These are phyloP conservation scores for Suhomyces faveliae DNA, from an alignment of 805 yeast species.

Conservation along the genomic window DNA sequence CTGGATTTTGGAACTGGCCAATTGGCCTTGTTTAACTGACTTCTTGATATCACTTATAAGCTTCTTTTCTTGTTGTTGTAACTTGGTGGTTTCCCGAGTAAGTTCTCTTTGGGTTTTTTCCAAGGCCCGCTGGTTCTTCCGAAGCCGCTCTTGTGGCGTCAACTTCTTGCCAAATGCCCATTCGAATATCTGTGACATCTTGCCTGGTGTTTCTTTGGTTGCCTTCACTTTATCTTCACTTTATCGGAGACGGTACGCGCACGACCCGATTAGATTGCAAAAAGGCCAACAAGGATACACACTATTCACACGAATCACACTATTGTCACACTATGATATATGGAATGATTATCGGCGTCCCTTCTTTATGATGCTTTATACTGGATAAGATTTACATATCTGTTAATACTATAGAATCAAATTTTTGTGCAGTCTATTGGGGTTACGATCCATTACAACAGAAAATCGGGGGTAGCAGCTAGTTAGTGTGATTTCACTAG, in stretches of 20 bases:
- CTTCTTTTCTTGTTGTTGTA: constrained; percentile 91
- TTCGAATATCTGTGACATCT: constrained; percentile 47
- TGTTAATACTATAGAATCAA: no score
- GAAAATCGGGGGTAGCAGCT: no score
- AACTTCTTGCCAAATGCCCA: constrained; percentile 95
- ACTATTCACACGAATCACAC: no score
- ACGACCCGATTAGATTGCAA: background rate
- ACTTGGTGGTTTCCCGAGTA: constrained; percentile 79
- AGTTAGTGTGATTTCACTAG: no score
- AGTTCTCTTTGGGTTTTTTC: constrained; percentile 94
- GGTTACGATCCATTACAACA: no score
- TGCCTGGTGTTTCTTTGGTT: background rate
- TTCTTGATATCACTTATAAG: constrained; percentile 82
- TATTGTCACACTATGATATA: no score
- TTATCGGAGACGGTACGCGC: constrained; percentile 1
- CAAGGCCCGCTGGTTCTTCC: constrained; percentile 92
- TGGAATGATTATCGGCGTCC: no score
- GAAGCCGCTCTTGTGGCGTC: constrained; percentile 92
- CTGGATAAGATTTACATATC: no score
- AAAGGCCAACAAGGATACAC: no score
- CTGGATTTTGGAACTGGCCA: constrained; percentile 87
- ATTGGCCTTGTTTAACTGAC: constrained; percentile 87
- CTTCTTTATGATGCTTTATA: no score
- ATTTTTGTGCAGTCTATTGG: no score
- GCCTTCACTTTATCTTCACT: background rate